Conservation (phyloP, 202 grass and related monocot species). For the Brachypodium distachyon region DNA sequence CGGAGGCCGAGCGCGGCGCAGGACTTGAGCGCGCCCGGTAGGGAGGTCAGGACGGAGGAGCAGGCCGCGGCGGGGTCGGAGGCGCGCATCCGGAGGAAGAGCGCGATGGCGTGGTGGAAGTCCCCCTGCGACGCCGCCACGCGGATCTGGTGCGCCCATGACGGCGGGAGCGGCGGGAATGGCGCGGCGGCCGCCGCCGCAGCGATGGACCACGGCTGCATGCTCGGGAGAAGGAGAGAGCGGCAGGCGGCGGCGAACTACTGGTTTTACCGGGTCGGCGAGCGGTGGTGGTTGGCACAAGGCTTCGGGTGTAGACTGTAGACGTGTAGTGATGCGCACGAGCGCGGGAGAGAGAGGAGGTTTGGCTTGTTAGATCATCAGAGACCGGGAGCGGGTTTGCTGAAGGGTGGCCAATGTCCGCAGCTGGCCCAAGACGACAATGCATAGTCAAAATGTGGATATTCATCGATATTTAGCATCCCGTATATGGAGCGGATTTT, state of each 20-base stretch:
- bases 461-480: no score
- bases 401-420: no score
- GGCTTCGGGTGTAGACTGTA: no score
- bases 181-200: not conserved
- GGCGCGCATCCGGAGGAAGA: constrained; percentile 46
- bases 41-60: constrained; percentile 27
- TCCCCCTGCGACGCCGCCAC: constrained; percentile 39
- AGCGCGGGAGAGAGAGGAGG: no score
- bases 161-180: not conserved
- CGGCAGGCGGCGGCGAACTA: not conserved
- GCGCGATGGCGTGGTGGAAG: constrained; percentile 31
- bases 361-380: no score
- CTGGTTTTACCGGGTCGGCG: not conserved
- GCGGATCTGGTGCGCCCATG: constrained; percentile 43
- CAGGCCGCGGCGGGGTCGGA: not conserved
- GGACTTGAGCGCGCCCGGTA: constrained; percentile 57
- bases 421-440: no score
- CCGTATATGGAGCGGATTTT: no score
- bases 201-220: constrained; percentile 18
- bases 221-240: not conserved
- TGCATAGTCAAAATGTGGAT: no score
- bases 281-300: no score
- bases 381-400: no score
- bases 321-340: no score
- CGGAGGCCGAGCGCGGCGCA: constrained; percentile 29